Conservation (phyloP, 495 filamentous ascomycete species). For the Podospora pseudopauciseta region DNA sequence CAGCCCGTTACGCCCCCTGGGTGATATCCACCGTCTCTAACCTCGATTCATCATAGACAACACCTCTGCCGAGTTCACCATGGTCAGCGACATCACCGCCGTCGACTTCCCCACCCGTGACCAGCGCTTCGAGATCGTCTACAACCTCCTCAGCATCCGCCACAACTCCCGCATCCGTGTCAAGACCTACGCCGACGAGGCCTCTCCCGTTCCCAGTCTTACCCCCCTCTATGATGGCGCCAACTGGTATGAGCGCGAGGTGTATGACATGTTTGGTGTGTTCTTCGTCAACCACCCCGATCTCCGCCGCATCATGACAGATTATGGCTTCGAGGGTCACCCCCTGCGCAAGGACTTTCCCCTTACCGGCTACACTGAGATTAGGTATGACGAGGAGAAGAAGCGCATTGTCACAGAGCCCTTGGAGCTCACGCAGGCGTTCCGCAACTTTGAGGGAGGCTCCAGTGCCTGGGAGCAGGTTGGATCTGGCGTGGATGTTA, state of each 20-base stretch:
- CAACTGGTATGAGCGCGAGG: constrained; percentile 98
- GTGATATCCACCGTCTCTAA: not conserved
- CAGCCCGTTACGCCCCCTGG: not conserved
- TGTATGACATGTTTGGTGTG: constrained; percentile 96
- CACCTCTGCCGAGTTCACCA: constrained; percentile 94
- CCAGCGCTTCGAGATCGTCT: constrained; percentile 96
- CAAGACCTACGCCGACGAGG: constrained; percentile 98
- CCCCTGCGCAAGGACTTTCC: constrained; percentile 98
- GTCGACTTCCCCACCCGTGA: constrained; percentile 94
- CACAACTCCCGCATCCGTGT: constrained; percentile 96
- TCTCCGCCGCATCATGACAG: constrained; percentile 97
- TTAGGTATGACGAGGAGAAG: constrained; percentile 98
- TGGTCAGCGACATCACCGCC: constrained; percentile 84
- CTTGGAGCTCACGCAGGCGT: constrained; percentile 96
- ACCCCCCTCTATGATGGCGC: constrained; percentile 86
- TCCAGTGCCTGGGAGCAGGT: constrained; percentile 85
- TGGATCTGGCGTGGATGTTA: constrained; percentile 73
- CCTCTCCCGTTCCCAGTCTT: constrained; percentile 87
- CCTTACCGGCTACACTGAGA: constrained; percentile 96
- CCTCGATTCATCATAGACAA: constrained; percentile 52
- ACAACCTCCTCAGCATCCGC: constrained; percentile 92
- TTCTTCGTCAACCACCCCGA: constrained; percentile 96
- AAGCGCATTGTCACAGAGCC: constrained; percentile 98
- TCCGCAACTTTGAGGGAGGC: constrained; percentile 94
- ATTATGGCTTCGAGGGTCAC: constrained; percentile 99